These are phyloP conservation scores for Anacardium occidentale DNA, from an alignment of 345 rosid genomes.

Conservation along the genomic window DNA sequence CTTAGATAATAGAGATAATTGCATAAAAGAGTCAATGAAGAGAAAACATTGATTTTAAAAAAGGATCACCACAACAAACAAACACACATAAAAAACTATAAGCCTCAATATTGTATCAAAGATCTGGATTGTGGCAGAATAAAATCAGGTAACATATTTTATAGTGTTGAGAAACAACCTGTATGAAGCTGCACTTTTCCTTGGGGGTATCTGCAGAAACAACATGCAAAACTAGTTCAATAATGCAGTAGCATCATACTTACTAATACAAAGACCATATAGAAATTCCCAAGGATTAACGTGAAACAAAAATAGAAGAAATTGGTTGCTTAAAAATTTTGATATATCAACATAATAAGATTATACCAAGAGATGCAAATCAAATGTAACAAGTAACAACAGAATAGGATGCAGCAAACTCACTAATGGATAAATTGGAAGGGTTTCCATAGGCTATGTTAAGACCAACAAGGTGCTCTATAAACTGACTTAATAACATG, in stretches of 20 bases:
- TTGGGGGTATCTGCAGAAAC: slow-evolving; percentile 92
- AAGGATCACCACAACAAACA: background rate
- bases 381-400: background rate
- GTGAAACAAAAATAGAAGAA: background rate
- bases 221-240: slow-evolving; percentile 26
- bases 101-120: background rate
- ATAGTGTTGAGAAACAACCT: slow-evolving; percentile 49
- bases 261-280: background rate
- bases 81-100: background rate
- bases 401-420: background rate
- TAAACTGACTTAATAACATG: background rate
- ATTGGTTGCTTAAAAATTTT: background rate
- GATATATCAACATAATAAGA: background rate
- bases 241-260: background rate
- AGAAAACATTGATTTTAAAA: background rate
- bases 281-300: background rate
- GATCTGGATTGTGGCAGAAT: background rate
- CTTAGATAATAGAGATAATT: background rate
- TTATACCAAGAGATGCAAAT: background rate
- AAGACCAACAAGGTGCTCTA: background rate
- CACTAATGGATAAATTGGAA: background rate
- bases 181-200: slow-evolving; percentile 96
- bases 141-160: background rate
- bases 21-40: background rate
- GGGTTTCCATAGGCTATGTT: background rate